Evolutionary conservation across 352 stramenopile species (phyloP).

Genomic region (Globisporangium middletonii): DNA sequence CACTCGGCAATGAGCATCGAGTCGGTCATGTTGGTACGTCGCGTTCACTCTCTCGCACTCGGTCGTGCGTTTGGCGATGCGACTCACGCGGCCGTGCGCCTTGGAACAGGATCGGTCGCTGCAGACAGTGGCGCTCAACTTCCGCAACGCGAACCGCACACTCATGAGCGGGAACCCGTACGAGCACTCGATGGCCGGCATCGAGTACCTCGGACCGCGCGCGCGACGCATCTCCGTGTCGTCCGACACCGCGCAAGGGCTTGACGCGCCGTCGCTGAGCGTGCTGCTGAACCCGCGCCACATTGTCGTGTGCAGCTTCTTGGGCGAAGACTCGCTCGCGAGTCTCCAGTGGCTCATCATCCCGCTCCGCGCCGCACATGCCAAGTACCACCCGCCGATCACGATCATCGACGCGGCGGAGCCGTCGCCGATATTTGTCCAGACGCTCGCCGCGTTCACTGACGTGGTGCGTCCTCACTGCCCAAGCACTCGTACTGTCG

Average conservation of each 20-base stretch:
- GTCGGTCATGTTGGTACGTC: constrained; percentile 33
- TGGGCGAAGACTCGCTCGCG: constrained; percentile 68
- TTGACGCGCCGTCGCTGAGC: constrained; percentile 47
- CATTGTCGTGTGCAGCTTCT: constrained; percentile 81
- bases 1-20: constrained; percentile 26
- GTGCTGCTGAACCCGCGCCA: constrained; percentile 62
- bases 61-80: background rate
- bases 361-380: constrained; percentile 50
- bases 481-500: background rate
- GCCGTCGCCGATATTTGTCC: constrained; percentile 42
- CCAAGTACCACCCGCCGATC: constrained; percentile 50
- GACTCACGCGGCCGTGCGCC: constrained; percentile 1
- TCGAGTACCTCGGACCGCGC: constrained; percentile 16
- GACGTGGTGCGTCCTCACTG: constrained; percentile 49
- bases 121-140: constrained; percentile 43
- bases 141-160: constrained; percentile 25
- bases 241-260: constrained; percentile 12
- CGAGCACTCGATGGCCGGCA: constrained; percentile 25
- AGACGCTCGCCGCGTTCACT: constrained; percentile 40
- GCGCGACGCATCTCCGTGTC: constrained; percentile 20
- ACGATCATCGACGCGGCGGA: constrained; percentile 75
- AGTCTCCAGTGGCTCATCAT: constrained; percentile 76
- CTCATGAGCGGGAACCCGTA: constrained; percentile 38
- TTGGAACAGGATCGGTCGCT: constrained; percentile 50
- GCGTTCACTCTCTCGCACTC: background rate